Conservation (phyloP, 2,329 filamentous ascomycete genomes). For the Colletotrichum musae region DNA sequence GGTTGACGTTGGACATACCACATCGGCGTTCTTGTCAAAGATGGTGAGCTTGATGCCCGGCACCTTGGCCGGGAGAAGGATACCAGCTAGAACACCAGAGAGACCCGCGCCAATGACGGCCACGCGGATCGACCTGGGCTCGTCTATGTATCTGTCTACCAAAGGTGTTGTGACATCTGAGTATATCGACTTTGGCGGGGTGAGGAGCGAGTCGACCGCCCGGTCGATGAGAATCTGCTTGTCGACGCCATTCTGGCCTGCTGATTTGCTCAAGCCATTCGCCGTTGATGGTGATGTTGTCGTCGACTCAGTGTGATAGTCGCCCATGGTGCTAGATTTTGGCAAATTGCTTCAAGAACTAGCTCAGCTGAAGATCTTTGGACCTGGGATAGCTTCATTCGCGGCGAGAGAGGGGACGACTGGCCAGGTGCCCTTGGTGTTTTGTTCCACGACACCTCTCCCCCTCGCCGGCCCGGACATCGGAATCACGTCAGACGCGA, state of each 20-base stretch:
- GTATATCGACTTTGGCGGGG: conserved; percentile 33
- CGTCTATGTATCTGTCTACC: conserved; percentile 59
- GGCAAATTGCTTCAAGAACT: background rate
- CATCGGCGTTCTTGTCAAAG: conserved; percentile 77
- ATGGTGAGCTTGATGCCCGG: conserved; percentile 76
- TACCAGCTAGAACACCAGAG: conserved; percentile 74
- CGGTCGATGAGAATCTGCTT: conserved; percentile 23
- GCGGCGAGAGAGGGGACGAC: background rate
- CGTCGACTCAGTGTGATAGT: conserved; percentile 26
- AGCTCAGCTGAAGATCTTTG: background rate
- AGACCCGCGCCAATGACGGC: conserved; percentile 76
- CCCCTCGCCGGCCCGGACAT: conserved; percentile 22
- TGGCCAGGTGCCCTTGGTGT: background rate
- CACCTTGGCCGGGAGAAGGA: conserved; percentile 77
- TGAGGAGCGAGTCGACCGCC: conserved; percentile 31
- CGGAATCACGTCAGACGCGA: conserved; percentile 38
- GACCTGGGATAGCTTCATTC: background rate
- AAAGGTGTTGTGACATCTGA: conserved; percentile 44
- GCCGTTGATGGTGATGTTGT: background rate
- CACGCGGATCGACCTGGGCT: conserved; percentile 65
- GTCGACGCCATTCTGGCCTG: background rate
- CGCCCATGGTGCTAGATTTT: conserved; percentile 17
- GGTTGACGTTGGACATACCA: conserved; percentile 61
- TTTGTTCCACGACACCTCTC: conserved; percentile 11
- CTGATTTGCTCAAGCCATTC: background rate